Evolutionary conservation across 2,329 filamentous ascomycete genomes (phyloP).

Genomic region (Biscogniauxia sp.): DNA sequence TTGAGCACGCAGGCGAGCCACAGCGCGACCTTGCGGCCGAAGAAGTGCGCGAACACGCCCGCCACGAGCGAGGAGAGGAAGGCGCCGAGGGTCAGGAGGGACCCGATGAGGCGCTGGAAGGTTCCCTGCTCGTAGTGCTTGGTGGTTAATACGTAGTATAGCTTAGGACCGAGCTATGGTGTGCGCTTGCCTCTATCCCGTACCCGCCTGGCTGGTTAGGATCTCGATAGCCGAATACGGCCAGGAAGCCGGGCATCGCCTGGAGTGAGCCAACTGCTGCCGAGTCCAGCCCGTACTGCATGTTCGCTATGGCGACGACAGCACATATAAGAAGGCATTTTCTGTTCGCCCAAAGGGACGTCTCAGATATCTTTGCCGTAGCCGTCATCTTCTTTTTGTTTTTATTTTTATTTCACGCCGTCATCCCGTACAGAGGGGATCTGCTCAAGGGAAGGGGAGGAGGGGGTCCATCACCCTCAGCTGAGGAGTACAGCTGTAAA

Average conservation of each 20-base stretch:
- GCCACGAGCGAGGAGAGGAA: slow-evolving; percentile 48
- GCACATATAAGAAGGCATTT: slow-evolving; percentile 47
- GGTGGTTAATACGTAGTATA: slow-evolving; percentile 23
- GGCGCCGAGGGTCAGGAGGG: slow-evolving; percentile 48
- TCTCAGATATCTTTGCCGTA: slow-evolving; percentile 27
- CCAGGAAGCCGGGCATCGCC: slow-evolving; percentile 50
- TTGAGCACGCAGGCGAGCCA: slow-evolving; percentile 48
- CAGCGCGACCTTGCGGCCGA: slow-evolving; percentile 44
- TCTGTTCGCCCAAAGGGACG: slow-evolving; percentile 37
- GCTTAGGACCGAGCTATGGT: background rate
- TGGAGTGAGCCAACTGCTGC: slow-evolving; percentile 44
- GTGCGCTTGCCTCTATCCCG: slow-evolving; percentile 38
- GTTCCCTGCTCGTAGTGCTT: slow-evolving; percentile 35
- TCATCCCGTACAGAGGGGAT: background rate
- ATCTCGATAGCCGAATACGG: slow-evolving; percentile 49
- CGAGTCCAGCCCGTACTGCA: slow-evolving; percentile 52
- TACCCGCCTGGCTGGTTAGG: slow-evolving; percentile 36
- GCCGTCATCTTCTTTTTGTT: slow-evolving; percentile 21
- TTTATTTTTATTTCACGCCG: too few relatives aligned
- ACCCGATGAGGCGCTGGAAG: slow-evolving; percentile 53
- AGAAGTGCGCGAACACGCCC: slow-evolving; percentile 45
- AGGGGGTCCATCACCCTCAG: background rate
- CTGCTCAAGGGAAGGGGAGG: background rate
- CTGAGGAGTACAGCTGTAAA: too few relatives aligned
- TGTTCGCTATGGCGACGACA: slow-evolving; percentile 45